These are phyloP conservation scores for Silene latifolia DNA, from an alignment of 148 eudicot genomes.

Conservation along the genomic window DNA sequence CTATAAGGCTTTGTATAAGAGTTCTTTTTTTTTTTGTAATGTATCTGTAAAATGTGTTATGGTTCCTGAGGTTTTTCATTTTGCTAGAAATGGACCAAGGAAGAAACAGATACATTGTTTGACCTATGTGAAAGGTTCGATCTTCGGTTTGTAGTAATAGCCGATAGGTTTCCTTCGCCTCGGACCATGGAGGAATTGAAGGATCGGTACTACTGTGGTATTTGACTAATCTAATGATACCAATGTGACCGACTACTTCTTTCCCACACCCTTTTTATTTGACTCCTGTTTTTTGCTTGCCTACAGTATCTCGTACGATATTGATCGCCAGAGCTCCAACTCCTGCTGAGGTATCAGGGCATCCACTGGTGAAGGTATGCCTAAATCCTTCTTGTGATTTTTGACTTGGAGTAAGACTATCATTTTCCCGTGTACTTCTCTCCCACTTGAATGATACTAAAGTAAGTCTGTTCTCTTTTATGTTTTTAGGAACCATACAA, in stretches of 20 bases:
- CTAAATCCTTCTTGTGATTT: not conserved
- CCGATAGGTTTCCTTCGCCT: slow-evolving; percentile 76
- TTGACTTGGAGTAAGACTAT: not conserved
- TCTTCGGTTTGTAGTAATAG: slow-evolving; percentile 74
- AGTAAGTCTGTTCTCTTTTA: not conserved
- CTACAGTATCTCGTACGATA: slow-evolving; percentile 61
- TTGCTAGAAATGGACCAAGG: slow-evolving; percentile 77
- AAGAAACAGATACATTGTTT: slow-evolving; percentile 88
- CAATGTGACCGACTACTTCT: not conserved
- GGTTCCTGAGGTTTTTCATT: not conserved
- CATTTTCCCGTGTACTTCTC: not conserved
- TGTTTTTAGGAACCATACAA: slow-evolving; percentile 72
- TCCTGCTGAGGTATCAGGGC: slow-evolving; percentile 65
- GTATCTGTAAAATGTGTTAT: not conserved
- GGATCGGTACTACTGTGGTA: slow-evolving; percentile 87
- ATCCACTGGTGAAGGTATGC: slow-evolving; percentile 79
- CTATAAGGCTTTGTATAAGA: not conserved
- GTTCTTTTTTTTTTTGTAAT: not conserved
- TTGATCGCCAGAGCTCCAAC: slow-evolving; percentile 79
- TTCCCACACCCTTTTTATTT: not conserved
- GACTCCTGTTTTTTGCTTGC: slow-evolving; percentile 12
- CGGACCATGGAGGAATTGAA: slow-evolving; percentile 83
- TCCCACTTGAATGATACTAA: not conserved
- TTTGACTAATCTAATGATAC: slow-evolving; percentile 9
- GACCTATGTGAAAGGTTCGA: slow-evolving; percentile 82